Percentiles rank a stretch among this genome's conserved stretches.
Evolutionary conservation across 352 stramenopile genomes (phyloP).

Genomic region (Thalassiosira livingstoniorum): DNA sequence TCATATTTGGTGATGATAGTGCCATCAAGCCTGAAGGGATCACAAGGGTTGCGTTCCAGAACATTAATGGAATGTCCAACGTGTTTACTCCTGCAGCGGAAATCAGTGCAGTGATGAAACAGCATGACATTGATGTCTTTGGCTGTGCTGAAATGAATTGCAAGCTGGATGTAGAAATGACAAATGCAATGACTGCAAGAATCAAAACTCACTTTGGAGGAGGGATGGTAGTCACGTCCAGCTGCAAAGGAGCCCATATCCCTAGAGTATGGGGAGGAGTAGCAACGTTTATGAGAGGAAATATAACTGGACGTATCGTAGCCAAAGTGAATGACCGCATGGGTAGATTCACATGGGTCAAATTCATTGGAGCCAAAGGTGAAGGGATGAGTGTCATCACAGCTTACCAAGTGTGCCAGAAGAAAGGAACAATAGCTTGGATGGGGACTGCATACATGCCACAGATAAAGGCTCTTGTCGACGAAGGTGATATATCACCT

Average conservation of each 20-base stretch:
- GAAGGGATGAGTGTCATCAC: slow-evolving; percentile 10
- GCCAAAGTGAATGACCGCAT: background rate
- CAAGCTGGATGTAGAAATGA: background rate
- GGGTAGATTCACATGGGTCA: slow-evolving; percentile 4
- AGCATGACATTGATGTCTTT: background rate
- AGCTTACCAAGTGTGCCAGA: slow-evolving; percentile 13
- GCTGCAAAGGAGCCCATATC: background rate
- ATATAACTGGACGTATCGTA: background rate
- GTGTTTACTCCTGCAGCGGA: background rate
- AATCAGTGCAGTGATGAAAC: background rate
- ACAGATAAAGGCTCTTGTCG: slow-evolving; percentile 16
- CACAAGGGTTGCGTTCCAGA: background rate
- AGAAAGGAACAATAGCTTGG: background rate
- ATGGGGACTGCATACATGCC: background rate
- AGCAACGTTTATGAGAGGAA: background rate
- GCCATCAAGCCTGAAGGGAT: background rate
- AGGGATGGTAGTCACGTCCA: background rate
- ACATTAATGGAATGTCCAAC: background rate
- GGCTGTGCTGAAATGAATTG: background rate
- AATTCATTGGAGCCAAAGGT: background rate
- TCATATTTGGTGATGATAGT: too few species aligned
- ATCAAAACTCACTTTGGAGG: background rate
- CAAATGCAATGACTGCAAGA: background rate
- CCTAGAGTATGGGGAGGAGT: background rate
- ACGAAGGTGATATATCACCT: slow-evolving; percentile 9